Conservation (phyloP, 495 filamentous ascomycete genomes). For the Penicillium flavigenum region DNA sequence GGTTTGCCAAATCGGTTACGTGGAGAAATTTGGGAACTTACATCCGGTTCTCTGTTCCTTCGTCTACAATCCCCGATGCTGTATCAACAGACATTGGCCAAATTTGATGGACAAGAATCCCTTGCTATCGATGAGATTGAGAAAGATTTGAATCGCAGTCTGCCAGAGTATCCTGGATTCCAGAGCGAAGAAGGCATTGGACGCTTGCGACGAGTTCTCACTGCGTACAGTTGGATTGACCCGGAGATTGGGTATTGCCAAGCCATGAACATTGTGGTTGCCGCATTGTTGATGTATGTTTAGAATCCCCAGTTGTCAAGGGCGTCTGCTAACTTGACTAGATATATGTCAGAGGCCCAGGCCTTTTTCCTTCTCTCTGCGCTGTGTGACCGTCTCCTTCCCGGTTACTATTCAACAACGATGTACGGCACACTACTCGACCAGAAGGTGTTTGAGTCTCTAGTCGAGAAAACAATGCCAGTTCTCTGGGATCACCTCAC, state of each 20-base stretch:
- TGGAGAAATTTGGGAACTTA: constrained; percentile 94
- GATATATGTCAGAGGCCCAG: constrained; percentile 95
- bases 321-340: constrained; percentile 34
- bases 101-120: constrained; percentile 78
- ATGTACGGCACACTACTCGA: constrained; percentile 98
- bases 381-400: constrained; percentile 87
- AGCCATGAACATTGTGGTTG: constrained; percentile 99
- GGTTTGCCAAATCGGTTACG: constrained; percentile 89
- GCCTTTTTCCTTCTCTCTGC: constrained; percentile 93
- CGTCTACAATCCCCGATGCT: constrained; percentile 81
- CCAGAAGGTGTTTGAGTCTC: constrained; percentile 92
- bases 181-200: constrained; percentile 96
- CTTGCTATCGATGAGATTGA: constrained; percentile 98
- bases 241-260: constrained; percentile 96
- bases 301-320: not conserved
- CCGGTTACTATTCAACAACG: constrained; percentile 95
- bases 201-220: constrained; percentile 82
- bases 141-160: constrained; percentile 92
- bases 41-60: constrained; percentile 84
- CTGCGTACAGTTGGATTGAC: constrained; percentile 95
- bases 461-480: constrained; percentile 98
- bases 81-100: constrained; percentile 78
- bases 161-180: constrained; percentile 96
- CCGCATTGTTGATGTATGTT: constrained; percentile 80
- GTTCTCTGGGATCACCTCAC: constrained; percentile 96